Evolutionary conservation across 2,329 filamentous ascomycete genomes (phyloP).

Genomic region (Penicillium sp.): DNA sequence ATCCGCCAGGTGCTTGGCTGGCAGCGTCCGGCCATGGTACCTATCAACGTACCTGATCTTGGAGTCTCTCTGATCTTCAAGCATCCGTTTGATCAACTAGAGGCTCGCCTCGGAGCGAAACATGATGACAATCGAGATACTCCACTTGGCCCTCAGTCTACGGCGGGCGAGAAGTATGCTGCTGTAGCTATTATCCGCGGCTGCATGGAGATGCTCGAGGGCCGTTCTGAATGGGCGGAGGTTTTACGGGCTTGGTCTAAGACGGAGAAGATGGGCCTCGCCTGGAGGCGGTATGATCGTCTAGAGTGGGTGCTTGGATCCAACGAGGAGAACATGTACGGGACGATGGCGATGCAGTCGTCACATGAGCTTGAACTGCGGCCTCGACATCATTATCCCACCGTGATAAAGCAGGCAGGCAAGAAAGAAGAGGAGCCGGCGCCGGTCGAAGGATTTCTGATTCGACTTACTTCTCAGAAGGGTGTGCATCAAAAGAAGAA

Average conservation of each 20-base stretch:
- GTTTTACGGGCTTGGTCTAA: conserved; percentile 57
- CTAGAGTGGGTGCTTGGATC: conserved; percentile 64
- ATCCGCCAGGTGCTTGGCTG: conserved; percentile 57
- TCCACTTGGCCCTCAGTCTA: conserved; percentile 34
- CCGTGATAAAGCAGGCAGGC: conserved; percentile 40
- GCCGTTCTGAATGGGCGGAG: conserved; percentile 55
- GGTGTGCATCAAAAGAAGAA: conserved; percentile 56
- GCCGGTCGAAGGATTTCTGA: conserved; percentile 62
- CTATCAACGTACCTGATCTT: conserved; percentile 61
- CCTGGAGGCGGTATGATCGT: conserved; percentile 65
- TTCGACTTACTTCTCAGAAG: conserved; percentile 60
- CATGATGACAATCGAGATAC: conserved; percentile 46
- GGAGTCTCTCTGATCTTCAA: conserved; percentile 55
- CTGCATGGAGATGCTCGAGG: conserved; percentile 56
- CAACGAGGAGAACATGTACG: conserved; percentile 65
- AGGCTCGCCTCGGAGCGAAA: conserved; percentile 35
- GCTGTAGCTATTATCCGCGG: conserved; percentile 54
- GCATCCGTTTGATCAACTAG: conserved; percentile 55
- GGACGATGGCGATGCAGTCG: conserved; percentile 61
- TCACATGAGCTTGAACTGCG: conserved; percentile 64
- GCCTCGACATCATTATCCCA: conserved; percentile 62
- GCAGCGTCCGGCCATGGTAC: conserved; percentile 52
- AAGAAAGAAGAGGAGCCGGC: conserved; percentile 52
- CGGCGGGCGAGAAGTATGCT: conserved; percentile 51
- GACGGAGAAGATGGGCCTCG: conserved; percentile 58